Evolutionary conservation across 2,329 filamentous ascomycete genomes (phyloP).

Genomic region (Cordyceps javanica): DNA sequence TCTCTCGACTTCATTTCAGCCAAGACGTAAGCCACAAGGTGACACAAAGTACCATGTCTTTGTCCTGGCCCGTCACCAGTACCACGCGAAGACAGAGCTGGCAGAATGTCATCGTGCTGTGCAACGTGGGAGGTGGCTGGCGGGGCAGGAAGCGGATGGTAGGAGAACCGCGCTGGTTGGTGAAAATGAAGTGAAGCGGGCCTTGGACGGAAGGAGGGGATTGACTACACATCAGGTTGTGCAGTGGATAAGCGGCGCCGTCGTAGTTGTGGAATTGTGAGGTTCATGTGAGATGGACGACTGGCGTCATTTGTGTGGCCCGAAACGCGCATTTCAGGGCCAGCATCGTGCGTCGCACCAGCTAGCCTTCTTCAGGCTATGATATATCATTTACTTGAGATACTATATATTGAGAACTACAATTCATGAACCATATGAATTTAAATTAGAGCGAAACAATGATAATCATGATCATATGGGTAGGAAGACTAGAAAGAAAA

Average conservation of each 20-base stretch:
- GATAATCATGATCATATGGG: no score
- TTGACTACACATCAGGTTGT: background rate
- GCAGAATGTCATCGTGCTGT: background rate
- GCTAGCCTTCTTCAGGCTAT: background rate
- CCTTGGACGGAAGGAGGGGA: background rate
- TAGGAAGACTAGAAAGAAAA: background rate
- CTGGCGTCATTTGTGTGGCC: background rate
- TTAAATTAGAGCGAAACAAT: background rate
- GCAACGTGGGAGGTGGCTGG: background rate
- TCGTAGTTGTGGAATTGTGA: background rate
- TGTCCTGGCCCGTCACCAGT: background rate
- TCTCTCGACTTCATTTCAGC: background rate
- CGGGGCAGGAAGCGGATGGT: background rate
- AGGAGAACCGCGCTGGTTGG: background rate
- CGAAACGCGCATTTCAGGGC: background rate
- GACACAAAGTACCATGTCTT: background rate
- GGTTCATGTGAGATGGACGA: background rate
- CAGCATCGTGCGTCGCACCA: background rate
- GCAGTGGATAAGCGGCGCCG: background rate
- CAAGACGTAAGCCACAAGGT: background rate
- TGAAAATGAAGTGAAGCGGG: background rate
- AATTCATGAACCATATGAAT: background rate
- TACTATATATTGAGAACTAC: background rate
- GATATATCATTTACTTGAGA: background rate
- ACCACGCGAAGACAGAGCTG: background rate